A percentile compares a stretch with the other conserved stretches of the same genome.
phyloP scores from a whole-genome alignment of 2,329 filamentous ascomycete species.

The Dothistroma pini region DNA sequence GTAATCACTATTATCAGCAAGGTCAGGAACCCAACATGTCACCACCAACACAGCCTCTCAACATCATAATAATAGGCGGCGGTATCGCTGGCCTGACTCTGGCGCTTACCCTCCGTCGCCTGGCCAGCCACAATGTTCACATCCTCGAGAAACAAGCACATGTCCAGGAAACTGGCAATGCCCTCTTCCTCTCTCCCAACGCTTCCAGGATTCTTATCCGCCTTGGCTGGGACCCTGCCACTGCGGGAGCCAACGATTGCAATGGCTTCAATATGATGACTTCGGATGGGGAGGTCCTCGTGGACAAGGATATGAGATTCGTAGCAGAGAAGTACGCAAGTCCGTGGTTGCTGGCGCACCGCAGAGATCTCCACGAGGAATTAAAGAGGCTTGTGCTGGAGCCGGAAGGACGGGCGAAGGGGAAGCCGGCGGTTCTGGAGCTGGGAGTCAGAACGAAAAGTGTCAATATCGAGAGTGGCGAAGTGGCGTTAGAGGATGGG shows the following conservation, averaged over 20 bases:
- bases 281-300: constrained; percentile 32
- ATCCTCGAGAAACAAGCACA: constrained; percentile 56
- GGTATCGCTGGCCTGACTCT: constrained; percentile 54
- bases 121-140: constrained; percentile 46
- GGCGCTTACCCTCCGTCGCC: constrained; percentile 51
- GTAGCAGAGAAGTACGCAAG: constrained; percentile 29
- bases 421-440: constrained; percentile 24
- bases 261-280: constrained; percentile 6
- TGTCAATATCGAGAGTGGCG: constrained; percentile 24
- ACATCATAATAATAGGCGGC: constrained; percentile 39
- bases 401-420: constrained; percentile 18
- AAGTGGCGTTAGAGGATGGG: constrained; percentile 28
- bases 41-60: constrained; percentile 11
- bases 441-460: constrained; percentile 21
- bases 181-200: constrained; percentile 60
- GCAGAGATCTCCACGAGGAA: constrained; percentile 31
- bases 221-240: constrained; percentile 23
- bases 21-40: neutral
- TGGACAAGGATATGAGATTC: constrained; percentile 2
- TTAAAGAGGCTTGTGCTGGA: constrained; percentile 26
- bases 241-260: constrained; percentile 8
- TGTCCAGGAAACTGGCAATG: constrained; percentile 52
- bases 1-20: neutral
- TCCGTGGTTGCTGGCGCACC: constrained; percentile 38
- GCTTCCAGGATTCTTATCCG: constrained; percentile 53